phyloP scores from a whole-genome alignment of 805 yeast genomes.

The Yamadazyma insecticola region DNA sequence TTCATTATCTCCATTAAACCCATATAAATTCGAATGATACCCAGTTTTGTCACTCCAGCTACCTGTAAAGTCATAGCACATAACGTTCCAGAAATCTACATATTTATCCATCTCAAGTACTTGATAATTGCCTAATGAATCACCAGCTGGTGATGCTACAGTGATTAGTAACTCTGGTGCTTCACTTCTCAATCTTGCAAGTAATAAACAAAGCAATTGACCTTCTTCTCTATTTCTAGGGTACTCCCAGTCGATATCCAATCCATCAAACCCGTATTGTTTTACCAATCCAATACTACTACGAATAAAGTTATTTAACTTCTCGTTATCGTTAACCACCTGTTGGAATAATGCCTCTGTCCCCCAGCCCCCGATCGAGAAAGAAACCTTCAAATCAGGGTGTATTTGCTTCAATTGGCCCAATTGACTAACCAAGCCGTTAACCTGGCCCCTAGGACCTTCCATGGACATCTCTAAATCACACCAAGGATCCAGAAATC shows the following conservation, averaged over 20 bases:
- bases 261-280: constrained; percentile 74
- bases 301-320: constrained; percentile 43
- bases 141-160: constrained; percentile 72
- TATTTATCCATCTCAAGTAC: constrained; percentile 52
- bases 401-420: constrained; percentile 38
- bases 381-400: constrained; percentile 46
- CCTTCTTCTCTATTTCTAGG: constrained; percentile 53
- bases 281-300: constrained; percentile 45
- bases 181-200: constrained; percentile 32
- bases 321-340: constrained; percentile 15
- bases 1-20: constrained; percentile 32
- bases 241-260: constrained; percentile 95
- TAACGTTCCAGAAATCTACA: constrained; percentile 73
- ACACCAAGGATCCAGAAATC: constrained; percentile 60
- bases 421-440: constrained; percentile 51
- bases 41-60: constrained; percentile 61
- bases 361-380: constrained; percentile 86
- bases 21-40: constrained; percentile 67
- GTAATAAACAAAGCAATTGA: constrained; percentile 36
- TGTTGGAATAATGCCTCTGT: constrained; percentile 39
- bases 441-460: constrained; percentile 14
- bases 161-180: constrained; percentile 45
- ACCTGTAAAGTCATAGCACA: constrained; percentile 90
- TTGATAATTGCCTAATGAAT: constrained; percentile 38
- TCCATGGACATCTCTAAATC: constrained; percentile 45